These are phyloP conservation scores for Rubia balearica DNA, from an alignment of 305 asterid species.

Conservation along the genomic window DNA sequence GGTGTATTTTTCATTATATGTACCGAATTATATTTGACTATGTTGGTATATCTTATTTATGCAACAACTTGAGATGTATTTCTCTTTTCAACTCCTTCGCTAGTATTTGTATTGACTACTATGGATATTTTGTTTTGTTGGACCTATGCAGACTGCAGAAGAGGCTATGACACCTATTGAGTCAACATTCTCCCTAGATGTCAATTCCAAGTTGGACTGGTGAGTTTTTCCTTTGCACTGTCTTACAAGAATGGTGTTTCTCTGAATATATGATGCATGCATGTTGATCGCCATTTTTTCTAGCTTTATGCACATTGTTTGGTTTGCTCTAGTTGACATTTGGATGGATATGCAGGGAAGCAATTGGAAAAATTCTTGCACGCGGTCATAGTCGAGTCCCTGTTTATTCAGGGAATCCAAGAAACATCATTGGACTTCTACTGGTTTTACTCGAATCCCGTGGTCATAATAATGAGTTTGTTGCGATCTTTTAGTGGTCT, in stretches of 20 bases:
- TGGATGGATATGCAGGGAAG: slow-evolving; percentile 55
- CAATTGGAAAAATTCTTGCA: slow-evolving; percentile 88
- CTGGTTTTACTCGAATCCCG: slow-evolving; percentile 51
- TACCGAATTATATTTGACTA: not conserved
- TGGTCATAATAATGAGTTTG: slow-evolving; percentile 7
- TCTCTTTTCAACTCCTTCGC: not conserved
- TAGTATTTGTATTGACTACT: slow-evolving; percentile 2
- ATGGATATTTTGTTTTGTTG: slow-evolving; percentile 12
- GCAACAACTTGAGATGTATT: not conserved
- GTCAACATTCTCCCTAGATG: slow-evolving; percentile 91
- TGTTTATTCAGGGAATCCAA: slow-evolving; percentile 72
- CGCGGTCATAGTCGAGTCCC: slow-evolving; percentile 98
- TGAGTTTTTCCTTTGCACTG: slow-evolving; percentile 33
- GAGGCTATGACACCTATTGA: slow-evolving; percentile 98
- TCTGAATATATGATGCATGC: not conserved
- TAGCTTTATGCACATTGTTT: not conserved
- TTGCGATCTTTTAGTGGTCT: slow-evolving; percentile 8
- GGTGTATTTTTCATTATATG: not conserved
- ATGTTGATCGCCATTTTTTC: not conserved
- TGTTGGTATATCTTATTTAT: not conserved
- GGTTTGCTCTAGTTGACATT: not conserved
- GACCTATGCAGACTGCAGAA: slow-evolving; percentile 65
- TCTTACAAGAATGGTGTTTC: not conserved
- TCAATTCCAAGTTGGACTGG: slow-evolving; percentile 83
- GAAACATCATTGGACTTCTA: slow-evolving; percentile 87